Base-by-base conservation (phyloP, 345 rosid species). In the Citrus hindsii region DNA sequence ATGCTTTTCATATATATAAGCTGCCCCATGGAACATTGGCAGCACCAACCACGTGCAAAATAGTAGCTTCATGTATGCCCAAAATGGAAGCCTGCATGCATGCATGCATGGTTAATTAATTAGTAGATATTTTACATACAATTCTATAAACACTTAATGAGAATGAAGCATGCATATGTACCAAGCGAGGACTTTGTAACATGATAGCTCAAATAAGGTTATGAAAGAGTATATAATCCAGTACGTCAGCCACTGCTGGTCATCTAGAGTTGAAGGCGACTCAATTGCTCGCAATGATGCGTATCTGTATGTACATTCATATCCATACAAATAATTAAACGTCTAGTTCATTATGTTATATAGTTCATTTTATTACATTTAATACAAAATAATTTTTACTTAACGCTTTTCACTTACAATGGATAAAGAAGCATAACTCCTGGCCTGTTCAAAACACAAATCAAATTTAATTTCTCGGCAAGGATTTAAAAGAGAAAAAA, bases 191-290 rank as follows among this genome's bases (percentile, higher is more conserved):
- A 93, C 58, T 72, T 69, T 87, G 87, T 87, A 91, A 53, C 67
- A 82, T 6, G 97, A 90, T 18, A 92, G 82, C 89, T 93, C 99
- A 67, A 93, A 93, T 24, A 95, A 81, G 71, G 97, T 87, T 35
- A 87, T 86, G 69, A 95, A 81, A 18, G 99, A 95, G 94, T 93
- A 92, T 6, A 93, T 85, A 25, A 95, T 92, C 98, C 98, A 95
- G 77, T 95, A 95, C 4, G 99, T 95, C 28, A 95, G 89, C 99
- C 98, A 95, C 78, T 95, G 98, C 68, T 92, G 99, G 74, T 95
- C 98, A 72, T 93, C 99, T 38, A 90, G 79, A 61, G 87, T 63
- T 14, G 98, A 86, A 56, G 97, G 99, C 73, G 93, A 93, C 84
- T 92, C 99, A 16, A 95, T 93, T 32, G 99, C 99, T 82, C 96